Conservation (phyloP, 805 yeast genomes). For the Saccharomycopsis sp. region DNA sequence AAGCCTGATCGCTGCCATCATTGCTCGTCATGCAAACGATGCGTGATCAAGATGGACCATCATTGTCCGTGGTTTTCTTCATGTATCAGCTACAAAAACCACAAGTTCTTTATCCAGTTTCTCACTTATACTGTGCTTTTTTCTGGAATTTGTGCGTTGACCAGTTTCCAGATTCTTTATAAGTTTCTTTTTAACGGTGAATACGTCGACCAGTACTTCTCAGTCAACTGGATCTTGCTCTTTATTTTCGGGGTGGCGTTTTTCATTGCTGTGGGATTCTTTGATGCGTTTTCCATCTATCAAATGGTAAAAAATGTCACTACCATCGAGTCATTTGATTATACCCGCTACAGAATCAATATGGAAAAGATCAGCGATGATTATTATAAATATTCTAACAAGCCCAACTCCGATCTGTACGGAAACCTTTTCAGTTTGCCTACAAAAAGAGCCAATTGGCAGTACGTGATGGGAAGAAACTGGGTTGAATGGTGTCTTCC, state of each 20-base stretch:
- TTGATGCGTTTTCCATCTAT: conserved; percentile 52
- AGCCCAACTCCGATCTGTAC: conserved; percentile 37
- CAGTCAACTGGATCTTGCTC: conserved; percentile 55
- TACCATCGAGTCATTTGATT: conserved; percentile 71
- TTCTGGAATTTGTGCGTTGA: conserved; percentile 35
- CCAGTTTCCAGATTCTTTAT: conserved; percentile 40
- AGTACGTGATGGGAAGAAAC: conserved; percentile 62
- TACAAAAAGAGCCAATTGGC: conserved; percentile 47
- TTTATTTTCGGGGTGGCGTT: conserved; percentile 49
- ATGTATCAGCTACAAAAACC: conserved; percentile 80
- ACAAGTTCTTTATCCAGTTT: conserved; percentile 74
- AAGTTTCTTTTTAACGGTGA: conserved; percentile 39
- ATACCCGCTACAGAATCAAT: conserved; percentile 40
- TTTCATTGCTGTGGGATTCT: conserved; percentile 48
- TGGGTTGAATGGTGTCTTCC: conserved; percentile 74
- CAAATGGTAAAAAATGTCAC: conserved; percentile 62
- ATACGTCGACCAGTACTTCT: conserved; percentile 38
- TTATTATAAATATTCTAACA: conserved; percentile 33
- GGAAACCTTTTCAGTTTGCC: conserved; percentile 82
- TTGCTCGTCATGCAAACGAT: conserved; percentile 65
- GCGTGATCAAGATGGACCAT: conserved; percentile 89
- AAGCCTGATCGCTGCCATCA: conserved; percentile 87
- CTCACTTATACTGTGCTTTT: conserved; percentile 48
- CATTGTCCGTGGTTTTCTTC: conserved; percentile 93
- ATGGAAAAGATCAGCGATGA: conserved; percentile 30